phyloP scores from a whole-genome alignment of 1,284 basidiomycete genomes.

The Rhodotorula sp. region DNA sequence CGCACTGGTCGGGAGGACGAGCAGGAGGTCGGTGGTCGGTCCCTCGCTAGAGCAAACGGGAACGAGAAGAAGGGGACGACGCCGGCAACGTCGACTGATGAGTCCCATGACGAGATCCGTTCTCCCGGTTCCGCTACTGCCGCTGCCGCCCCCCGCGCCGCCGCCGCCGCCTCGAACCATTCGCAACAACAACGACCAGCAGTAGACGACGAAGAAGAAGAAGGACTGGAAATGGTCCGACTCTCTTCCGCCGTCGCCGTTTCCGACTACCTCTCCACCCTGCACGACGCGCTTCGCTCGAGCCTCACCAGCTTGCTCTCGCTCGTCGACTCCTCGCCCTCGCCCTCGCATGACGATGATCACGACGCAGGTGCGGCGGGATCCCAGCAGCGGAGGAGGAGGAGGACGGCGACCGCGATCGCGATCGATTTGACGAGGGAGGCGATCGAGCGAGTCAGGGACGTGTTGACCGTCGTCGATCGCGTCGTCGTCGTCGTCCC shows the following conservation, averaged over 20 bases:
- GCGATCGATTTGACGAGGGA: constrained; percentile 85
- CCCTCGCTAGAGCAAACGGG: too few species aligned
- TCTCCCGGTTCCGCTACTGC: too few species aligned
- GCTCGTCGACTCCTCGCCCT: constrained; percentile 84
- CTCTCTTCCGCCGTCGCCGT: constrained; percentile 57
- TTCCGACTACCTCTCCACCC: constrained; percentile 60
- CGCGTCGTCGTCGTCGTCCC: constrained; percentile 59
- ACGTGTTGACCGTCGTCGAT: constrained; percentile 87
- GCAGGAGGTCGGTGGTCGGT: too few species aligned
- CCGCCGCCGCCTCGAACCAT: too few species aligned
- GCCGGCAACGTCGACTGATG: too few species aligned
- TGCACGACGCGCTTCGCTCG: constrained; percentile 85
- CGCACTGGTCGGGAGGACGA: too few species aligned
- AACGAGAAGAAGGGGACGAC: too few species aligned
- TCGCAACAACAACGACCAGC: too few species aligned
- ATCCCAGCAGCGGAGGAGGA: too few species aligned
- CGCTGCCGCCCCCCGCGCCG: too few species aligned
- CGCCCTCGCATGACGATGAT: constrained; percentile 46
- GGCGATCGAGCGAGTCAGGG: constrained; percentile 88
- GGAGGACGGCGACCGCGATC: constrained; percentile 73
- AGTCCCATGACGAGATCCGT: too few species aligned
- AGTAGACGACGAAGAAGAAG: neutral
- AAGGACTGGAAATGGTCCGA: neutral
- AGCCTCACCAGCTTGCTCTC: constrained; percentile 96
- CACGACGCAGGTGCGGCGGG: too few species aligned